A percentile compares a stretch with the other conserved stretches of the same genome.
phyloP scores from a whole-genome alignment of 805 yeast genomes.

The Candida parachauliodes region DNA sequence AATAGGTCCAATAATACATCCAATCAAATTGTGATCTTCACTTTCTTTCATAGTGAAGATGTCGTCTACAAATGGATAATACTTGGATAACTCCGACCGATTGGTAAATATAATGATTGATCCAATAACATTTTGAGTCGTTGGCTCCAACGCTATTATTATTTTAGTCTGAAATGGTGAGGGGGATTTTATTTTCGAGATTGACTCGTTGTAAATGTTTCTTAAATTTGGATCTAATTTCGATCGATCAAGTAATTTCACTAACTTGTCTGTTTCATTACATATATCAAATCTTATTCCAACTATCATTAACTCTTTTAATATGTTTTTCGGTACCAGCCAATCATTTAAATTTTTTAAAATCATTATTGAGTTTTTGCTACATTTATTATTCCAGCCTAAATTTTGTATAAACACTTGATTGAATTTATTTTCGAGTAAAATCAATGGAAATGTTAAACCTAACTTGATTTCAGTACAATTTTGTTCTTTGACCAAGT shows the following conservation, averaged over 20 bases:
- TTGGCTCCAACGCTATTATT: conserved; percentile 52
- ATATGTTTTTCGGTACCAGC: conserved; percentile 53
- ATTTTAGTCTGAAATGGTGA: conserved; percentile 39
- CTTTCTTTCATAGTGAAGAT: conserved; percentile 16
- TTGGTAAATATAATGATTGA: conserved; percentile 46
- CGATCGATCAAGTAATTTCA: conserved; percentile 33
- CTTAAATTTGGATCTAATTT: conserved; percentile 9
- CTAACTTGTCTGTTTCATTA: conserved; percentile 38
- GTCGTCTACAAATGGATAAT: conserved; percentile 51
- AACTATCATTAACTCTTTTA: conserved; percentile 51
- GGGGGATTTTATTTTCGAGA: conserved; percentile 23
- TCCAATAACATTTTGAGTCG: conserved; percentile 51
- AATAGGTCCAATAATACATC: conserved; percentile 51
- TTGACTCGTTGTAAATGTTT: conserved; percentile 36
- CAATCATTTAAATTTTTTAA: conserved; percentile 42
- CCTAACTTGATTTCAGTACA: conserved; percentile 43
- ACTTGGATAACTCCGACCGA: conserved; percentile 41
- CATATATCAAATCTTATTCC: conserved; percentile 59
- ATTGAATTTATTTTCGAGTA: conserved; percentile 25
- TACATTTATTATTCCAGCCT: conserved; percentile 35
- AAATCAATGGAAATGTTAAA: conserved; percentile 45
- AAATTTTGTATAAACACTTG: conserved; percentile 33
- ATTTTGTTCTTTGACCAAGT: conserved; percentile 40
- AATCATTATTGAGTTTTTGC: conserved; percentile 34
- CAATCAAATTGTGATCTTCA: conserved; percentile 25